Percentiles rank a stretch among this genome's conserved stretches.
phyloP scores from a whole-genome alignment of 495 filamentous ascomycete species.

The Neurospora africana region DNA sequence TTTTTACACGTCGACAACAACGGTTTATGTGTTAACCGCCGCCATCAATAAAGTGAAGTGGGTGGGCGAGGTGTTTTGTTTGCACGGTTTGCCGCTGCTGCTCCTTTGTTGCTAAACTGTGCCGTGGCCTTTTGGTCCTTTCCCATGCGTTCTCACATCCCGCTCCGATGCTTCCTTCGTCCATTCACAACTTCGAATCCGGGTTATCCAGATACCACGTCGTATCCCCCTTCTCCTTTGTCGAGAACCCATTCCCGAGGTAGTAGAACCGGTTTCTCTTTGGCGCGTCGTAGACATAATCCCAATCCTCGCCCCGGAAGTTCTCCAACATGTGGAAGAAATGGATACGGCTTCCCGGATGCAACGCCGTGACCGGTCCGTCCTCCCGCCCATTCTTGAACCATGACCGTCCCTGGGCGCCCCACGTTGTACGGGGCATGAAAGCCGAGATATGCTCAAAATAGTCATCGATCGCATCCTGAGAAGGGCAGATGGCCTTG shows the following conservation, averaged over 20 bases:
- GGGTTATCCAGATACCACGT: conserved; percentile 35
- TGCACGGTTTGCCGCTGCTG: background rate
- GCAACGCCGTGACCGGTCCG: conserved; percentile 39
- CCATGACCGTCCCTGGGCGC: conserved; percentile 34
- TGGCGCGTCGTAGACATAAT: conserved; percentile 28
- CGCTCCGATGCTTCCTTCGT: background rate
- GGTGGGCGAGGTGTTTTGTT: background rate
- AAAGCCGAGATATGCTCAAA: conserved; percentile 33
- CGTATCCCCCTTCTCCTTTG: conserved; percentile 27
- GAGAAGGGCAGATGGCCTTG: conserved; percentile 27
- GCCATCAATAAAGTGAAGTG: background rate
- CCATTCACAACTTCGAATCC: background rate
- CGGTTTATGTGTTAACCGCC: background rate
- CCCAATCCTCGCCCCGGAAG: conserved; percentile 41
- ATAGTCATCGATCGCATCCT: conserved; percentile 36
- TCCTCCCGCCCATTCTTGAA: conserved; percentile 34
- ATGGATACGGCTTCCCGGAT: conserved; percentile 41
- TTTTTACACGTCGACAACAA: background rate
- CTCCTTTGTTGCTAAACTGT: background rate
- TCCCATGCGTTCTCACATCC: background rate
- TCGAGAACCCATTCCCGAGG: conserved; percentile 41
- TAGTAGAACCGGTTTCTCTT: conserved; percentile 33
- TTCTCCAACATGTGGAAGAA: conserved; percentile 41
- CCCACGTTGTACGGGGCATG: conserved; percentile 41
- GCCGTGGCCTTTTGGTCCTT: background rate